These are phyloP conservation scores for Triticum aestivum DNA, from an alignment of 176 grass and related monocot species.

Conservation along the genomic window DNA sequence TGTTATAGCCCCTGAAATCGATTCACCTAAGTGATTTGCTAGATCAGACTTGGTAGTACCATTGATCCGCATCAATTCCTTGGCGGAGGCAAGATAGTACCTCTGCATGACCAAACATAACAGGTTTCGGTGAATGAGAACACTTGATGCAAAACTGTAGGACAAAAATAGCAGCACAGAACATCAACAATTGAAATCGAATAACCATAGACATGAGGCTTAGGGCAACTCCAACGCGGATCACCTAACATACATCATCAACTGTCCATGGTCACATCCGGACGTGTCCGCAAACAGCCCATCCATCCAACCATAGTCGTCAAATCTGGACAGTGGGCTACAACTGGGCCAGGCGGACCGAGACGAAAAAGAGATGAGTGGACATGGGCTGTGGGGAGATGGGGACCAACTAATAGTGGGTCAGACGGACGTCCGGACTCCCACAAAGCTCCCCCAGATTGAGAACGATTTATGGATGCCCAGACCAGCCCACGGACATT, in stretches of 20 bases:
- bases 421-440: no score
- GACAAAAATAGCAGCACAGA: constrained; percentile 20
- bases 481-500: neutral
- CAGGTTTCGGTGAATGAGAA: constrained; percentile 7
- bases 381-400: no score
- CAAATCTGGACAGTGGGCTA: neutral
- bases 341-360: no score
- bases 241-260: no score
- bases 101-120: constrained; percentile 48
- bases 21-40: constrained; percentile 87
- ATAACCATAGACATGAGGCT: neutral
- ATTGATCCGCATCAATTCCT: constrained; percentile 66
- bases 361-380: no score
- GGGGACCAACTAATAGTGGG: constrained; percentile 13
- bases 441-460: constrained; percentile 45
- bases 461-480: neutral
- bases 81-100: constrained; percentile 85
- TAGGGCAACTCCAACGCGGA: neutral
- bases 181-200: neutral
- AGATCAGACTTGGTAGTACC: constrained; percentile 88
- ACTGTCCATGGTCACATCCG: neutral
- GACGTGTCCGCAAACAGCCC: constrained; percentile 61
- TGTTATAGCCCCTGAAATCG: constrained; percentile 71
- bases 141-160: neutral
- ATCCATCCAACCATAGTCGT: constrained; percentile 81